A percentile compares a stretch with the other conserved stretches of the same genome.
Evolutionary conservation across 208 protist species (phyloP).

Genomic region (Trypanosoma mega): DNA sequence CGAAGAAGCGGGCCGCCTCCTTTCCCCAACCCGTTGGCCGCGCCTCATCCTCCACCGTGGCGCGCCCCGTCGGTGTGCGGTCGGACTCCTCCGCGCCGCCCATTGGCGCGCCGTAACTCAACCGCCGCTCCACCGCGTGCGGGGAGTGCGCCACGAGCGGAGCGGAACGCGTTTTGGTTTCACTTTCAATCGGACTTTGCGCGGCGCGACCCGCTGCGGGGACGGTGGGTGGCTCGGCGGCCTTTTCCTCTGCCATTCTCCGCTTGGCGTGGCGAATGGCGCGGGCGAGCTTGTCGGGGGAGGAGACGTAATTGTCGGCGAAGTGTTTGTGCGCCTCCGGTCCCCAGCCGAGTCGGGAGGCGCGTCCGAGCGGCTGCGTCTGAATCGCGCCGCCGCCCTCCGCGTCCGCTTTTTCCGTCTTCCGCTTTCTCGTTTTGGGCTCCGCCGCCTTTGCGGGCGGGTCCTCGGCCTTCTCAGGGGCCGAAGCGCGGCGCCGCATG

Average conservation of each 20-base stretch:
- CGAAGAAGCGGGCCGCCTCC: constrained; percentile 67
- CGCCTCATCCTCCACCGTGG: constrained; percentile 3
- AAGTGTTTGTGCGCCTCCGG: constrained; percentile 71
- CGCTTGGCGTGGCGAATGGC: neutral
- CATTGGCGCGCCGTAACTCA: constrained; percentile 14
- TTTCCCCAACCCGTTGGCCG: constrained; percentile 72
- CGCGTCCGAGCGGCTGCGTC: neutral
- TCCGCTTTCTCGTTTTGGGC: neutral
- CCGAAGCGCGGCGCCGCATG: constrained; percentile 6
- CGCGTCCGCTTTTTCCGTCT: neutral
- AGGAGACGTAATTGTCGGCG: constrained; percentile 67
- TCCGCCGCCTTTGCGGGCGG: neutral
- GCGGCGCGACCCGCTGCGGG: too few species aligned
- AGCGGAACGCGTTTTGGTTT: constrained; percentile 1
- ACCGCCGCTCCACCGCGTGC: constrained; percentile 23
- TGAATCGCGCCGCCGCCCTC: neutral
- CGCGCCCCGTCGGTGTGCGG: constrained; percentile 12
- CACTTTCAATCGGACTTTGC: too few species aligned
- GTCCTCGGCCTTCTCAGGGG: neutral
- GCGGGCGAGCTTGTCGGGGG: constrained; percentile 50
- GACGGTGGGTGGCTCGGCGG: too few species aligned
- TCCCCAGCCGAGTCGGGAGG: constrained; percentile 50
- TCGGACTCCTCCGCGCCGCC: neutral
- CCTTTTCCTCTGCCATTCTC: too few species aligned
- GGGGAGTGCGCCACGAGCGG: too few species aligned